phyloP scores from a whole-genome alignment of 2,329 filamentous ascomycete species.

The Myriosclerotinia duriaeana region DNA sequence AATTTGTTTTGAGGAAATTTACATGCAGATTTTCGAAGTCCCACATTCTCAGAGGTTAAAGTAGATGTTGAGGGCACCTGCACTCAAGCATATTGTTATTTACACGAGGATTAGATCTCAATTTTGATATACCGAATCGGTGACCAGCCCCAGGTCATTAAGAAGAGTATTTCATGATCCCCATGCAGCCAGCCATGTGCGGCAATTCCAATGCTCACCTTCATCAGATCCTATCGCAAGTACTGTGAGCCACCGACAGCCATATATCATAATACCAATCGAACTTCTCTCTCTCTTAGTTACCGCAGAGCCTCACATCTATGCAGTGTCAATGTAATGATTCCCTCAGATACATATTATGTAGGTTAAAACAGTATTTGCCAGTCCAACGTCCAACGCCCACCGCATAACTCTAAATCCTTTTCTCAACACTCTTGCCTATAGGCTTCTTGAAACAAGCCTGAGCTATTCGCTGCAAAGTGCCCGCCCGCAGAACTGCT shows the following conservation, averaged over 20 bases:
- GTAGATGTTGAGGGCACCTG: background rate
- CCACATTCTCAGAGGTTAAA: background rate
- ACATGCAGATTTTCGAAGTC: background rate
- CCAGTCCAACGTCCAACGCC: background rate
- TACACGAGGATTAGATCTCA: background rate
- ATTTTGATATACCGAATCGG: background rate
- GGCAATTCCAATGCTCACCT: too few species aligned
- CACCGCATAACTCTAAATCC: background rate
- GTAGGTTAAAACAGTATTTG: too few species aligned
- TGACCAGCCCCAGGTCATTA: background rate
- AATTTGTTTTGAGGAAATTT: background rate
- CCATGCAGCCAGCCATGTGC: too few species aligned
- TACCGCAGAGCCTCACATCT: background rate
- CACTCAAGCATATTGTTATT: background rate
- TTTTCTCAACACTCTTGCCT: background rate
- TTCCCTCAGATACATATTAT: background rate
- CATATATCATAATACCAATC: background rate
- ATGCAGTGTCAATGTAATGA: background rate
- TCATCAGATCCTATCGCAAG: background rate
- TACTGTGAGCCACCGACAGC: background rate
- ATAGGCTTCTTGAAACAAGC: fast-evolving
- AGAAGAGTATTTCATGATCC: background rate
- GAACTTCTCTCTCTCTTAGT: background rate
- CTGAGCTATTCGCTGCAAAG: too few species aligned
- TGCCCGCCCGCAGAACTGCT: background rate